These are phyloP conservation scores for Trametes hirsuta DNA, from an alignment of 1,284 basidiomycete species.

Conservation along the genomic window DNA sequence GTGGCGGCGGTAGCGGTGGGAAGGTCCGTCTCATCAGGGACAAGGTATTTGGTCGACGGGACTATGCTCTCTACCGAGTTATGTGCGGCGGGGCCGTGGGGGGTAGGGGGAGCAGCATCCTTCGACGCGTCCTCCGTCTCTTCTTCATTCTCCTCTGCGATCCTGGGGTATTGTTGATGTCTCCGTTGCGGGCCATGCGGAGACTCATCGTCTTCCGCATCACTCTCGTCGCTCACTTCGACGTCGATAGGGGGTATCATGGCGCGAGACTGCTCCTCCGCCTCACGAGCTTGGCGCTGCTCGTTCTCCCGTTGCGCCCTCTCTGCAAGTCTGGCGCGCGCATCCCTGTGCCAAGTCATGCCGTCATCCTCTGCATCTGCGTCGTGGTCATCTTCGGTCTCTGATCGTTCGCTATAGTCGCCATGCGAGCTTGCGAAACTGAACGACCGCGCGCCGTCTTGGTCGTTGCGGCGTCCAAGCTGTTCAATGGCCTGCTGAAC, in stretches of 20 bases:
- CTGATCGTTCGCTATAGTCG: slow-evolving; percentile 55
- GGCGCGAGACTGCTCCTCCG: slow-evolving; percentile 43
- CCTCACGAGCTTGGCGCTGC: slow-evolving; percentile 49
- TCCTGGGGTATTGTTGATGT: slow-evolving; percentile 50
- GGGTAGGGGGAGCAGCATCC: slow-evolving; percentile 2
- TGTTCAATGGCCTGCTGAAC: slow-evolving; percentile 87
- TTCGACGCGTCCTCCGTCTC: slow-evolving; percentile 46
- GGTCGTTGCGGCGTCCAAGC: slow-evolving; percentile 53
- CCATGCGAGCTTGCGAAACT: slow-evolving; percentile 68
- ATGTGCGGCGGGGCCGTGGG: slow-evolving; percentile 10
- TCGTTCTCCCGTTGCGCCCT: slow-evolving; percentile 68
- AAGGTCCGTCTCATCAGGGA: slow-evolving; percentile 39
- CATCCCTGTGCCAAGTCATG: slow-evolving; percentile 66
- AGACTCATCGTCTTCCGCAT: slow-evolving; percentile 52
- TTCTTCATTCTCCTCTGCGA: slow-evolving; percentile 65
- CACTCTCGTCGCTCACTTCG: slow-evolving; percentile 82
- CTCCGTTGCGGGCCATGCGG: slow-evolving; percentile 20
- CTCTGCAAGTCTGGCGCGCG: slow-evolving; percentile 72
- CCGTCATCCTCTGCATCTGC: slow-evolving; percentile 45
- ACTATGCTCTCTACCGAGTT: slow-evolving; percentile 32
- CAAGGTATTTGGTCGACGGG: slow-evolving; percentile 37
- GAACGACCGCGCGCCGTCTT: slow-evolving; percentile 67
- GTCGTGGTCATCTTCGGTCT: slow-evolving; percentile 54
- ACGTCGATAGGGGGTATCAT: slow-evolving; percentile 71
- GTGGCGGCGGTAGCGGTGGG: slow-evolving; percentile 50